Evolutionary conservation across 2,329 filamentous ascomycete genomes (phyloP), one percentile per base, ranked within the genome.

Genomic region (Fusarium solani-melongenae): DNA sequence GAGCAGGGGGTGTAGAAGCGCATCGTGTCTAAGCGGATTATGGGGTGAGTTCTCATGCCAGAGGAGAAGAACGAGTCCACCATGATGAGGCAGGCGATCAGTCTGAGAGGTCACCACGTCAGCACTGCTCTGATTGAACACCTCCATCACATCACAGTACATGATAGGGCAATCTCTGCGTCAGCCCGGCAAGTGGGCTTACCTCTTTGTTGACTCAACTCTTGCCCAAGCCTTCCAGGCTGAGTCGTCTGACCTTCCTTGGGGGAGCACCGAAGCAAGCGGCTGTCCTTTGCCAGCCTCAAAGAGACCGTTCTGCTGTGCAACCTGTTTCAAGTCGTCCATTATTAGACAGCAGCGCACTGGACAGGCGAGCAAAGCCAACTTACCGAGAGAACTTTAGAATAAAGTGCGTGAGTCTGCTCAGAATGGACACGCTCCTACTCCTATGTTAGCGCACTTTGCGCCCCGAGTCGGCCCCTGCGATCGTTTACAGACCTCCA

Each of bases 191-290:
- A 34, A 22, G n/a, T 55, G 29, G 24, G 15, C 20, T 49, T 17
- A 64, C 62, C 44, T 64, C 51, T 61, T 61, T 12, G 38, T 15
- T 24, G 29, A 38, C 20, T 62, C 57, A 1, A 41, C 36, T 17
- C 68, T 27, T 10, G 68, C 68, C 68, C 68, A 69, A 4, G 61
- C 34, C 3, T 70, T 69, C 68, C 68, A 70, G 1, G 36, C 22
- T 9, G 15, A 31, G 34, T 64, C 51, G 27, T 64, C 44, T 14
- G 22, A 27, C 24, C 22, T 38, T 27, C 31, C 24, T 20, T 56
- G 61, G 6, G 51, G 12, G 17, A 41, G 36, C 20, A 34, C 46
- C 31, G 38, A 46, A 9, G n/a, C 8, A 1, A 34, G 3, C 5
- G 44, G 44, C 20, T 9, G 44, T 8, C 44, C 15, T 51, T 65